phyloP scores from a whole-genome alignment of 2,329 filamentous ascomycete genomes.

The Exutisphaerella laricina region DNA sequence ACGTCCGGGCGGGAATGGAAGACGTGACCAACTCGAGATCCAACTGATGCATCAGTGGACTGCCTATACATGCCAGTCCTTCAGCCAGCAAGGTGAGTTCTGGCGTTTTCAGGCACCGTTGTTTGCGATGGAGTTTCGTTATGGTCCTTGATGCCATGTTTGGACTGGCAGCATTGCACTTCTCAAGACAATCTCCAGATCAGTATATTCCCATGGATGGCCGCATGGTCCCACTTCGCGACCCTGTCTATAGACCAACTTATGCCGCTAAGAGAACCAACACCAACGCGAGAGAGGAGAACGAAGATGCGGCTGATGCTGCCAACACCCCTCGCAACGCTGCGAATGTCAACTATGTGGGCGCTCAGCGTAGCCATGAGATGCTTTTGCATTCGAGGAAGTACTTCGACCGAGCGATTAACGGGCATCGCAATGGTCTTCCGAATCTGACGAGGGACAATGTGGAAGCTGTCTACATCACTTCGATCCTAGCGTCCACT shows the following conservation, averaged over 20 bases:
- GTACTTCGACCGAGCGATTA: constrained; percentile 26
- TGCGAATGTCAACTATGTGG: constrained; percentile 4
- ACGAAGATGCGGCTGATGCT: constrained; percentile 5
- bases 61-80: constrained; percentile 19
- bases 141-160: constrained; percentile 25
- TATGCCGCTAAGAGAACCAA: constrained; percentile 1
- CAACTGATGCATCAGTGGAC: constrained; percentile 28
- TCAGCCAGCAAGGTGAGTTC: constrained; percentile 23
- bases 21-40: constrained; percentile 17
- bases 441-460: constrained; percentile 15
- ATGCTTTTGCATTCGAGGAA: constrained; percentile 22
- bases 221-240: constrained; percentile 12
- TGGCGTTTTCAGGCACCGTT: constrained; percentile 25
- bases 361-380: constrained; percentile 14
- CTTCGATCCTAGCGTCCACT: constrained; percentile 22
- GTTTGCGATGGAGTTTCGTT: constrained; percentile 23
- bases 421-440: constrained; percentile 21
- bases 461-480: constrained; percentile 21
- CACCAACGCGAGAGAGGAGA: constrained; percentile 1
- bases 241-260: constrained; percentile 7
- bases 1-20: no score
- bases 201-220: constrained; percentile 17
- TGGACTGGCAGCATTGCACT: constrained; percentile 24
- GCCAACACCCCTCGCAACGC: constrained; percentile 4
- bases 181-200: constrained; percentile 15